Evolutionary conservation across 2,329 filamentous ascomycete species (phyloP).

Genomic region (Venturia pyrina): DNA sequence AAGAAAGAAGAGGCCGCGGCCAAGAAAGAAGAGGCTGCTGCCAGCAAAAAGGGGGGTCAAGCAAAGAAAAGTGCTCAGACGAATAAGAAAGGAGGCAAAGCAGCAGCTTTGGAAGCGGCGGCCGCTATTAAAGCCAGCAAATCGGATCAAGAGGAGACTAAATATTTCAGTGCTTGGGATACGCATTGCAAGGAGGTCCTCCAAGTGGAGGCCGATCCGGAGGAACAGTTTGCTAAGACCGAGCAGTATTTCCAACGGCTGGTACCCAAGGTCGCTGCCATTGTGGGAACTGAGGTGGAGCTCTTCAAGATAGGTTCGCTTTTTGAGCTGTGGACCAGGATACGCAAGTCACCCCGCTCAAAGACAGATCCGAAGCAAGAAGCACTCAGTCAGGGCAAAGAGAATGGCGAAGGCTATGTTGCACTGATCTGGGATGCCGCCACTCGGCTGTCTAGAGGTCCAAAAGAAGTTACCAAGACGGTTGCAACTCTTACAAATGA

Average conservation of each 20-base stretch:
- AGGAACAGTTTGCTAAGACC: not conserved
- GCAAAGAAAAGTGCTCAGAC: conserved; percentile 9
- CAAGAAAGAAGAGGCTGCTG: not conserved
- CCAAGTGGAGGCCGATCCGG: not conserved
- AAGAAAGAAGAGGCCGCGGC: conserved; percentile 2
- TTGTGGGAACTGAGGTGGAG: conserved; percentile 6
- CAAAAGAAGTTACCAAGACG: conserved; percentile 7
- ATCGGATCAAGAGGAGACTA: not conserved
- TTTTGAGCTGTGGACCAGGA: conserved; percentile 4
- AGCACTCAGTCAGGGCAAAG: not conserved
- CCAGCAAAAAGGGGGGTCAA: not conserved
- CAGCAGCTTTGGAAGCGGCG: conserved; percentile 11
- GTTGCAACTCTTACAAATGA: conserved; percentile 10
- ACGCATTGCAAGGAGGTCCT: conserved; percentile 5
- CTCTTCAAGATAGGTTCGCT: conserved; percentile 9
- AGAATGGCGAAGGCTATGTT: not conserved
- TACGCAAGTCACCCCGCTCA: not conserved
- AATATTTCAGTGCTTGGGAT: conserved; percentile 8
- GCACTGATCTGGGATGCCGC: conserved; percentile 10
- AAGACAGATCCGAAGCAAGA: not conserved
- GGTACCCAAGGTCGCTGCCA: not conserved
- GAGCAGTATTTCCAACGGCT: conserved; percentile 8
- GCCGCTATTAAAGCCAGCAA: conserved; percentile 9
- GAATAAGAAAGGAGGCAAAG: conserved; percentile 12
- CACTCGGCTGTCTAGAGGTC: not conserved